Conservation (phyloP, 1,139 yeast genomes). For the Suhomyces anneliseae region DNA sequence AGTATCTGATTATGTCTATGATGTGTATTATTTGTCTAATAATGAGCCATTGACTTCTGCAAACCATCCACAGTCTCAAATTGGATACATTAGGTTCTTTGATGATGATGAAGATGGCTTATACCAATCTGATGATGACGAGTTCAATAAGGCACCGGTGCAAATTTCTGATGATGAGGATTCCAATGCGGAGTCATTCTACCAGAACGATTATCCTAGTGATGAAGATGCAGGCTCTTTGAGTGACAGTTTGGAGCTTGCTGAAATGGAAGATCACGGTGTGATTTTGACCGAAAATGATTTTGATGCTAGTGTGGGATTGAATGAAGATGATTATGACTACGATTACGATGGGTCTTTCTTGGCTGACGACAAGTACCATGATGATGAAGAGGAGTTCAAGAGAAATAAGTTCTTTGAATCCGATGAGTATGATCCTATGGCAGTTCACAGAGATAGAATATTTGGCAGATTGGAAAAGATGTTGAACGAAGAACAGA, state of each 20-base stretch:
- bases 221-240: constrained; percentile 67
- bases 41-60: constrained; percentile 42
- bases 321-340: constrained; percentile 28
- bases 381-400: constrained; percentile 24
- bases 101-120: constrained; percentile 56
- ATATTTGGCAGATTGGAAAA: constrained; percentile 57
- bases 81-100: constrained; percentile 68
- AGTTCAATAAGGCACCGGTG: constrained; percentile 32
- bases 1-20: constrained; percentile 79
- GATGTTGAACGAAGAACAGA: constrained; percentile 34
- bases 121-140: constrained; percentile 52
- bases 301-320: constrained; percentile 11
- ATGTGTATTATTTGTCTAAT: constrained; percentile 58
- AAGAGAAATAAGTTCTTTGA: constrained; percentile 52
- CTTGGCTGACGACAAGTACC: constrained; percentile 21
- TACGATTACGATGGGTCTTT: constrained; percentile 23
- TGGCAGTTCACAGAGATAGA: constrained; percentile 62
- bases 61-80: constrained; percentile 51
- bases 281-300: background rate
- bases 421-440: constrained; percentile 55
- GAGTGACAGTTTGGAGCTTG: constrained; percentile 22
- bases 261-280: constrained; percentile 40
- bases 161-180: constrained; percentile 43
- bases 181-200: constrained; percentile 78
- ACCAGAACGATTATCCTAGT: constrained; percentile 92